Conservation (phyloP, 2,329 filamentous ascomycete genomes). For the Trichoderma arundinaceum region DNA sequence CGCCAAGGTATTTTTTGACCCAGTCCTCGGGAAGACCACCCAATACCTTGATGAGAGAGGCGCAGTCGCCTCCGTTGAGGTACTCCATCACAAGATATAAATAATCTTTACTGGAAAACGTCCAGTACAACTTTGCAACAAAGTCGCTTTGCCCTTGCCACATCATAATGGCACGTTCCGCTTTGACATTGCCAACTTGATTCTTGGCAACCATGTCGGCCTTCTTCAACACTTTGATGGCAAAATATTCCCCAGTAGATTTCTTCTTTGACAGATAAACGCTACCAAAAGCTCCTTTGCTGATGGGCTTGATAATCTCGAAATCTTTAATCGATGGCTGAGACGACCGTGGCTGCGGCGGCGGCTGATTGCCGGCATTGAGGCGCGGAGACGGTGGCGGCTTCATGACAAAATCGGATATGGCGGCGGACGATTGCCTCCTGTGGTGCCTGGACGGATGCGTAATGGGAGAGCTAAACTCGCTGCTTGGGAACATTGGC, state of each 20-base stretch:
- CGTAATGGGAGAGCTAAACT: conserved; percentile 77
- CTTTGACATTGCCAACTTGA: conserved; percentile 98
- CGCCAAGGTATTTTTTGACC: conserved; percentile 96
- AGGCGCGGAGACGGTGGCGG: conserved; percentile 84
- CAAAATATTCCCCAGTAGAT: conserved; percentile 96
- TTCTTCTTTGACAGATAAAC: conserved; percentile 99
- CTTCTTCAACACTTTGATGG: conserved; percentile 98
- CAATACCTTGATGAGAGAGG: conserved; percentile 92
- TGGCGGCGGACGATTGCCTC: conserved; percentile 87
- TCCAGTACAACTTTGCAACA: conserved; percentile 99
- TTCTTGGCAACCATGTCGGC: conserved; percentile 99
- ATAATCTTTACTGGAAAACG: conserved; percentile 98
- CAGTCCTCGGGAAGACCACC: conserved; percentile 94
- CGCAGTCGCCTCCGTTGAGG: conserved; percentile 95
- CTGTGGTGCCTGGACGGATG: conserved; percentile 72
- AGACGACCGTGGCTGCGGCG: conserved; percentile 84
- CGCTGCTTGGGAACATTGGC: conserved; percentile 80
- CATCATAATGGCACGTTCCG: conserved; percentile 99
- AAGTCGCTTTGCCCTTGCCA: conserved; percentile 99
- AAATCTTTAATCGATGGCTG: conserved; percentile 99
- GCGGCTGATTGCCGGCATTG: conserved; percentile 69
- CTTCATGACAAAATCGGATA: conserved; percentile 70
- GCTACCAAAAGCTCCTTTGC: conserved; percentile 96
- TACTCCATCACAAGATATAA: conserved; percentile 99
- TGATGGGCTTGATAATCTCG: conserved; percentile 99